Conservation (phyloP, 1,284 basidiomycete species). For the Heterobasidion parviporum region DNA sequence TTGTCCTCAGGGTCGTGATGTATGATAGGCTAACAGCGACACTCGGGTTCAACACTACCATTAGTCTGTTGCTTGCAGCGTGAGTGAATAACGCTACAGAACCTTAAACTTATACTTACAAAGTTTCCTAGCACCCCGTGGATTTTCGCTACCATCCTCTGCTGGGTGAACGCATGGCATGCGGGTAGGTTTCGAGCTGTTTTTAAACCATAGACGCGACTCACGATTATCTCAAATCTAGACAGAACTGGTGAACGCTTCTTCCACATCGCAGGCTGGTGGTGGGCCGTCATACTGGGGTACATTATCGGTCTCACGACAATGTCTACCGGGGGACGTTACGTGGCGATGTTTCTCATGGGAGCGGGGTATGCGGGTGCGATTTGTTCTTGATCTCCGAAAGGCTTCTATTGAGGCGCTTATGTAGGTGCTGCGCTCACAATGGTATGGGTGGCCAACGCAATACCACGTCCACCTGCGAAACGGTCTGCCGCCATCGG, state of each 20-base stretch:
- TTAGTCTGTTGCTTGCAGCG: constrained; percentile 56
- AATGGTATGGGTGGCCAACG: constrained; percentile 56
- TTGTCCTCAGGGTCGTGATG: too few relatives aligned
- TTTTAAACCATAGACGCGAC: neutral
- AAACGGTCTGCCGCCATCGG: constrained; percentile 42
- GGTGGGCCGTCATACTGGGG: constrained; percentile 55
- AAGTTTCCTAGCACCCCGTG: constrained; percentile 47
- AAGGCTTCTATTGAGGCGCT: too few relatives aligned
- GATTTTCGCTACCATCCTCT: constrained; percentile 47
- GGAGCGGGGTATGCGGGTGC: neutral
- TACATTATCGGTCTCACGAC: constrained; percentile 57
- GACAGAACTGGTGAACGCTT: constrained; percentile 59
- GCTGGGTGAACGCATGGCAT: constrained; percentile 57
- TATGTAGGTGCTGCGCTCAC: constrained; percentile 45
- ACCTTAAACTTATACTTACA: neutral
- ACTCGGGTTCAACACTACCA: constrained; percentile 53
- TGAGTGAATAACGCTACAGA: constrained; percentile 25
- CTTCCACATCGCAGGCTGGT: constrained; percentile 55
- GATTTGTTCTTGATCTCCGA: too few relatives aligned
- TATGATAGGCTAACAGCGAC: constrained; percentile 49
- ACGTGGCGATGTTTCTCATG: constrained; percentile 32
- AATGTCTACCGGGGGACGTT: constrained; percentile 44
- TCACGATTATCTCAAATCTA: constrained; percentile 11
- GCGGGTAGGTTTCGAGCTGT: constrained; percentile 33
- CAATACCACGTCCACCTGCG: constrained; percentile 56